These are phyloP conservation scores for Pythium biforme DNA, from an alignment of 352 stramenopile species.

Conservation along the genomic window DNA sequence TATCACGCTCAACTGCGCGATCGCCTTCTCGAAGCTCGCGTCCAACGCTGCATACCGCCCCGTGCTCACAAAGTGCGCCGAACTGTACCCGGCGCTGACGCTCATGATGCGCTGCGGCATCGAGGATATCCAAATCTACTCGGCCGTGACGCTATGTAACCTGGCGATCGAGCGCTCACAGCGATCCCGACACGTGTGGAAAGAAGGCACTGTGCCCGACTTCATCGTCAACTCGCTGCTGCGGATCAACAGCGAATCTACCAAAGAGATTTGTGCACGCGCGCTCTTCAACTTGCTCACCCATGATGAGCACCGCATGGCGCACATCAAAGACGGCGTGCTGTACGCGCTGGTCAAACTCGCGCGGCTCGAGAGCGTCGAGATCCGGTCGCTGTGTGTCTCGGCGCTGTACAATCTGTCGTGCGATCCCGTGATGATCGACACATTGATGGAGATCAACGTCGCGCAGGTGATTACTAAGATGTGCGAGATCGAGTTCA, in stretches of 20 bases:
- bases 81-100: conserved; percentile 75
- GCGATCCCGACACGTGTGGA: conserved; percentile 74
- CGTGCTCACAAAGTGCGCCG: conserved; percentile 60
- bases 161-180: conserved; percentile 66
- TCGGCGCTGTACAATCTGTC: conserved; percentile 84
- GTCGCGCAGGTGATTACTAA: conserved; percentile 84
- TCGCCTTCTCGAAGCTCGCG: conserved; percentile 76
- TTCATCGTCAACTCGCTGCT: conserved; percentile 90
- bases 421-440: conserved; percentile 64
- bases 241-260: conserved; percentile 87
- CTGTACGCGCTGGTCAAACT: conserved; percentile 89
- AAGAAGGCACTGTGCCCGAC: conserved; percentile 82
- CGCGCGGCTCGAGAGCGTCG: conserved; percentile 73
- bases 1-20: conserved; percentile 74
- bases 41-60: conserved; percentile 52
- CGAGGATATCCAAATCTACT: conserved; percentile 89
- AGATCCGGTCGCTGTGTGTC: conserved; percentile 79
- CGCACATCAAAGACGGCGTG: conserved; percentile 85
- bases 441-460: conserved; percentile 83
- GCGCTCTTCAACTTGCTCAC: conserved; percentile 86
- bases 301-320: conserved; percentile 73
- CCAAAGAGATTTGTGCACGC: conserved; percentile 85
- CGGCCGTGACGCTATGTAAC: conserved; percentile 84
- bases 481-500: conserved; percentile 85
- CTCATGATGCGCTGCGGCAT: conserved; percentile 89